phyloP scores from a whole-genome alignment of 1,139 yeast genomes.

The Candida tetrigidarum region DNA sequence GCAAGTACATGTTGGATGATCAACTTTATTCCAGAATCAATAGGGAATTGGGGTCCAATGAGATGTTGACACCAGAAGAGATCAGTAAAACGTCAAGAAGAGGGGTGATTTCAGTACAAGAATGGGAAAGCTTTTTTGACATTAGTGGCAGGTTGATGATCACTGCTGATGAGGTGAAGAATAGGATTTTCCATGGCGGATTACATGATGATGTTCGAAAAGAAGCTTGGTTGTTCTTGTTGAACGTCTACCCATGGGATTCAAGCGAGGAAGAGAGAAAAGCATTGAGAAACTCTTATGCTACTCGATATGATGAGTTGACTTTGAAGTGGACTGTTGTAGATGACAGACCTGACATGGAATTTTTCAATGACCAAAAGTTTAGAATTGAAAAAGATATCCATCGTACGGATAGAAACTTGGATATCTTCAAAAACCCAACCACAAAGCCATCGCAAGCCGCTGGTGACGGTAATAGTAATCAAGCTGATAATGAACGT shows the following conservation, averaged over 20 bases:
- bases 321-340: conserved; percentile 71
- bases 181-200: conserved; percentile 90
- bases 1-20: conserved; percentile 60
- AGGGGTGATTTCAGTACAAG: conserved; percentile 66
- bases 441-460: conserved; percentile 20
- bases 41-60: conserved; percentile 69
- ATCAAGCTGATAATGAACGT: conserved; percentile 22
- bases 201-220: conserved; percentile 59
- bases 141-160: conserved; percentile 70
- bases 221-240: conserved; percentile 85
- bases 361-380: conserved; percentile 87
- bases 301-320: conserved; percentile 65
- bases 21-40: conserved; percentile 62
- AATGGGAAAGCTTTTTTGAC: conserved; percentile 89
- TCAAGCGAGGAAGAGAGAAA: conserved; percentile 71
- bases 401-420: conserved; percentile 84
- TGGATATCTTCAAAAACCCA: conserved; percentile 61
- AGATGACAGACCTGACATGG: conserved; percentile 60
- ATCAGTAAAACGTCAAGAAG: conserved; percentile 64
- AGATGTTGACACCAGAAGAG: conserved; percentile 62
- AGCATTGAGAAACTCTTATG: conserved; percentile 58
- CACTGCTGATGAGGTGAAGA: conserved; percentile 78
- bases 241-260: conserved; percentile 91
- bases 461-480: conserved; percentile 26
- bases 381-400: conserved; percentile 93